phyloP scores from a whole-genome alignment of 2,329 filamentous ascomycete species.

The Arthrinium puccinioides region DNA sequence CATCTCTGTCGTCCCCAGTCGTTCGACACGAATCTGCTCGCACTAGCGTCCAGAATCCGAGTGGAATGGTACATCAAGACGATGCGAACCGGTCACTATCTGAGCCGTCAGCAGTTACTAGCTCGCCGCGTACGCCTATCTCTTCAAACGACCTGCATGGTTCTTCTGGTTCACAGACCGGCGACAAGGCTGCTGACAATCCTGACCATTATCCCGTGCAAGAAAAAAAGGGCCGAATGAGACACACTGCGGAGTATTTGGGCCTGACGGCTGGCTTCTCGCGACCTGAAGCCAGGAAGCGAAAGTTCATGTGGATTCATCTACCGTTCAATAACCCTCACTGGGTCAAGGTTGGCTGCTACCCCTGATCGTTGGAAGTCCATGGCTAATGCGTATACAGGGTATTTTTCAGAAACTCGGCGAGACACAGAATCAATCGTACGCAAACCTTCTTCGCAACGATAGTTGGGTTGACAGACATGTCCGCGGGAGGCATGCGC shows the following conservation, averaged over 20 bases:
- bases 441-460: slow-evolving; percentile 33
- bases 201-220: too few species aligned
- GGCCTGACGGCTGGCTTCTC: slow-evolving; percentile 32
- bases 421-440: slow-evolving; percentile 33
- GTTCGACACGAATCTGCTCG: slow-evolving; percentile 21
- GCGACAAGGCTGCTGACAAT: not conserved
- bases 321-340: slow-evolving; percentile 49
- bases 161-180: too few species aligned
- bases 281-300: slow-evolving; percentile 26
- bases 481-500: slow-evolving; percentile 38
- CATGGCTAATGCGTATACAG: slow-evolving; percentile 17
- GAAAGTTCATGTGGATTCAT: slow-evolving; percentile 53
- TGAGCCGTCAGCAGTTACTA: slow-evolving; percentile 19
- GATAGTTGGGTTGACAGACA: slow-evolving; percentile 43
- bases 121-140: slow-evolving; percentile 13
- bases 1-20: slow-evolving; percentile 18
- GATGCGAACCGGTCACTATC: slow-evolving; percentile 17
- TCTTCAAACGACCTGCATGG: too few species aligned
- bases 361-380: slow-evolving; percentile 11
- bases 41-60: slow-evolving; percentile 16
- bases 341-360: slow-evolving; percentile 44
- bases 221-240: too few species aligned
- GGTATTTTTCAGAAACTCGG: slow-evolving; percentile 33
- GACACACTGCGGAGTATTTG: slow-evolving; percentile 3
- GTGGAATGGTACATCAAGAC: slow-evolving; percentile 10